Base-by-base conservation (phyloP, 129 eudicot species). In the Dittrichia graveolens region DNA sequence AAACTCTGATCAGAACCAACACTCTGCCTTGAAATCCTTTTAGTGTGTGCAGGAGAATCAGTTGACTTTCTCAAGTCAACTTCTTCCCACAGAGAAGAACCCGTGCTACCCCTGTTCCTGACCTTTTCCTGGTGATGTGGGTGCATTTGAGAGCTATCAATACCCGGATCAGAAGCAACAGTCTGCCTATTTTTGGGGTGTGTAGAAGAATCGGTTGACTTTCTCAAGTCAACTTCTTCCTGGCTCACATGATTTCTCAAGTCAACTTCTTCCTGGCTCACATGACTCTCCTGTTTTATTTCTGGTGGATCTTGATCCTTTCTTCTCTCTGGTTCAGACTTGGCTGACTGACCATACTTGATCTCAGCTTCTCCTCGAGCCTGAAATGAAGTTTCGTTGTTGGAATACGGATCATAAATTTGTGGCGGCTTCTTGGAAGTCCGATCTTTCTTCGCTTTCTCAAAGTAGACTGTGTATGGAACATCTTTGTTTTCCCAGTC, bases 1-100 rank as follows among this genome's bases (percentile, higher is more conserved):
- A 76, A 64, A 72, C 95, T 91, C 61, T 79, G 86, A 77, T 83
- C 91, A 45, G 85, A 84, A 54, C 86, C 95, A 58, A 45, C 80
- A 63, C 82, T 78, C 35, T 72, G 85, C 55, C 91, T 67, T 12
- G 82, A 55, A 18, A 46, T 78, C 82, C 80, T 54, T 72, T 53
- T 83, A 56, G 90, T 86, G 65, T 79, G 82, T 57, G 79, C 72
- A 39, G 85, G 75, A 12, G 86, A 79, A 56, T 85, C 76, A 11
- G 45, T 50, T 5, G 69, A 50, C 50, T 77, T 55, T 71, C 66
- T 74, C 24, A 68, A 71, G 60, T 72, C 59, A 56, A 56, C 71
- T 55, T 69, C 65, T 61, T 69, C 91, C 75, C 75, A 24, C 31
- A 24, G 0, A 24, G 31, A 24, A 24, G 31, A 24, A 24, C 31